These are phyloP conservation scores for Xylaria sp. DNA, from an alignment of 2,329 filamentous ascomycete species.

Conservation along the genomic window DNA sequence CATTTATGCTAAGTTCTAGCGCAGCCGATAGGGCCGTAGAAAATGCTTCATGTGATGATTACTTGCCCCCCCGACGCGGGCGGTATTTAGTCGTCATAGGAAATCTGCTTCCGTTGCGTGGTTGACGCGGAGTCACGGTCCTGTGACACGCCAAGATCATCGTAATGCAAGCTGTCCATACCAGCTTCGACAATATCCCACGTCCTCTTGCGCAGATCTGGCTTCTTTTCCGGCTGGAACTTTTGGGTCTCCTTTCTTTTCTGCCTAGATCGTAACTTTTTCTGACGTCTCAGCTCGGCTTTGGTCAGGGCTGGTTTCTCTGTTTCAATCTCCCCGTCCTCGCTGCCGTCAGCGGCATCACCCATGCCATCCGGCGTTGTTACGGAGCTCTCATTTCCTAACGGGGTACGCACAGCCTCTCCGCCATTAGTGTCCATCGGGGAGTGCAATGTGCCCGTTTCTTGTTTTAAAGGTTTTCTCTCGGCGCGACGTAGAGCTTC, in stretches of 20 bases:
- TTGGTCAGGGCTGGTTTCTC: slow-evolving; percentile 46
- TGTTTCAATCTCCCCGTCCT: slow-evolving; percentile 51
- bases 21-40: slow-evolving; percentile 10
- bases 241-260: slow-evolving; percentile 54
- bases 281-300: slow-evolving; percentile 47
- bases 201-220: slow-evolving; percentile 72
- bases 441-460: slow-evolving; percentile 35
- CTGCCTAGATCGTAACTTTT: slow-evolving; percentile 54
- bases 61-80: neutral
- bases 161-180: slow-evolving; percentile 70
- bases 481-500: slow-evolving; percentile 72
- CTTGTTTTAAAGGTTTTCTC: slow-evolving; percentile 49
- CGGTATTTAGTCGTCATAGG: slow-evolving; percentile 58
- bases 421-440: slow-evolving; percentile 17
- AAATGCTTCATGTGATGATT: neutral
- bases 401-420: slow-evolving; percentile 14
- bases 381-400: slow-evolving; percentile 3
- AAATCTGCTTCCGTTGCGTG: slow-evolving; percentile 58
- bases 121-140: slow-evolving; percentile 43
- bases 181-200: slow-evolving; percentile 74
- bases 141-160: slow-evolving; percentile 53
- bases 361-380: slow-evolving; percentile 34
- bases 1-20: neutral
- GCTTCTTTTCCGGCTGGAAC: slow-evolving; percentile 61
- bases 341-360: slow-evolving; percentile 44